Percentiles rank a stretch among this genome's conserved stretches.
Conservation (phyloP, 176 grass and related monocot genomes). For the Ensete ventricosum region DNA sequence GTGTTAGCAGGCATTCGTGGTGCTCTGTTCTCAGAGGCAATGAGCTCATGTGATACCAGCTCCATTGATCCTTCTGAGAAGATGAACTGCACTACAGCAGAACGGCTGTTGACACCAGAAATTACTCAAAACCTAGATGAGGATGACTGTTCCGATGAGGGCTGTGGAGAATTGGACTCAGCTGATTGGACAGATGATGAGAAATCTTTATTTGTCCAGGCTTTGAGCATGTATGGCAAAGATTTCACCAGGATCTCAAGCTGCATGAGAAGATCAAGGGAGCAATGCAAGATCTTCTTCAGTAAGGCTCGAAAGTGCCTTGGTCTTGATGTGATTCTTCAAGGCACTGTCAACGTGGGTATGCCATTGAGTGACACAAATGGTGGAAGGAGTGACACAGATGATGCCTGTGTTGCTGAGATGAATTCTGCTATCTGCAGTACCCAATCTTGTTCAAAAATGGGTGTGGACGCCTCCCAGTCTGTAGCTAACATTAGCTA, state of each 20-base stretch:
- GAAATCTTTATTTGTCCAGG: constrained; percentile 63
- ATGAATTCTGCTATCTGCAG: constrained; percentile 69
- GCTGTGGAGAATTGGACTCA: constrained; percentile 53
- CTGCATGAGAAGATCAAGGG: constrained; percentile 58
- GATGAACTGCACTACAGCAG: constrained; percentile 22
- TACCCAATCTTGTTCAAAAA: constrained; percentile 49
- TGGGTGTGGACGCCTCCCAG: constrained; percentile 40
- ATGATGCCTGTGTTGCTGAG: constrained; percentile 51
- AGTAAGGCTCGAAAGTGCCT: constrained; percentile 83
- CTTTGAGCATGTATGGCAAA: constrained; percentile 60
- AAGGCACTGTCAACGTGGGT: constrained; percentile 29
- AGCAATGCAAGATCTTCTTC: constrained; percentile 95
- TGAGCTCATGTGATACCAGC: constrained; percentile 74
- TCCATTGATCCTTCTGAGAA: constrained; percentile 57
- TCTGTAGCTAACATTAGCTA: constrained; percentile 10
- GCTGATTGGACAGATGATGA: constrained; percentile 84
- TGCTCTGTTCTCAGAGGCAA: constrained; percentile 61
- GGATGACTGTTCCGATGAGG: constrained; percentile 55
- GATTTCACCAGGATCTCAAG: constrained; percentile 61
- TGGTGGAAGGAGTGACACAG: constrained; percentile 54
- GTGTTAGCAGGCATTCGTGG: constrained; percentile 58
- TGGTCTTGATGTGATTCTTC: constrained; percentile 64
- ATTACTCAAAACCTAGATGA: constrained; percentile 30
- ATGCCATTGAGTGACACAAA: constrained; percentile 32
- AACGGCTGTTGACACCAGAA: constrained; percentile 22